Evolutionary conservation across 2,329 filamentous ascomycete species (phyloP), one percentile per base, ranked within the genome.

Genomic region (Fusarium avenaceum): DNA sequence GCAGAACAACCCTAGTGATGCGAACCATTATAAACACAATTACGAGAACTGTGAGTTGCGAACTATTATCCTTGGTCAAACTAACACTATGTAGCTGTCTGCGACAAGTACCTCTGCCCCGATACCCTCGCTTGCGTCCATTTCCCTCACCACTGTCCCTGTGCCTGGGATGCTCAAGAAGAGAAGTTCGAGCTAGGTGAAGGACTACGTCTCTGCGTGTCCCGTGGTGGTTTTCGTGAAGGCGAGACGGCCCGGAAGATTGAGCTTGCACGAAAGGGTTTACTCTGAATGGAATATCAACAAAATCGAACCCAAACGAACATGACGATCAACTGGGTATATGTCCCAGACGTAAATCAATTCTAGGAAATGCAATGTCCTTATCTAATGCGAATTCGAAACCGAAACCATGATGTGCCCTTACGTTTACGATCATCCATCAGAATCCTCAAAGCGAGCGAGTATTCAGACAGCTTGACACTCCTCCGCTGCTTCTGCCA

Each of bases 111-210:
- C 78, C 89, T 99, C 56, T 99, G 96, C 77, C 94, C 96, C 3
- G 93, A 93, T 69, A 98, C 96, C 0, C 87, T 99, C 63, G 92
- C 94, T 35, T 99, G 96, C 82, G 96, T 99, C 8, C 91, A 96
- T 78, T 96, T 97, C 82, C 94, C 96, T 2, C 95, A 98, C 78
- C 96, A 99, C 81, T 99, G 96, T 80, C 96, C 96, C 28, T 99
- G 96, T 81, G 86, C 93, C 3, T 97, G 91, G 82, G 89, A 91
- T 2, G 80, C 84, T 10, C 83, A 91, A 65, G 90, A 95, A 76
- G 92, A 95, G 70, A 96, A 96, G 76, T 87, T 93, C 67, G 92
- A 92, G 79, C 74, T 90, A 30, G 87, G 85, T 7, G 91, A 94
- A 6, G 92, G 92, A 0, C 88, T 89, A 70, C 86, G 90, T 40